Evolutionary conservation across 108 stramenopile species (phyloP), one percentile per base, ranked within the genome.

Genomic region (Conticribra guillardii): DNA sequence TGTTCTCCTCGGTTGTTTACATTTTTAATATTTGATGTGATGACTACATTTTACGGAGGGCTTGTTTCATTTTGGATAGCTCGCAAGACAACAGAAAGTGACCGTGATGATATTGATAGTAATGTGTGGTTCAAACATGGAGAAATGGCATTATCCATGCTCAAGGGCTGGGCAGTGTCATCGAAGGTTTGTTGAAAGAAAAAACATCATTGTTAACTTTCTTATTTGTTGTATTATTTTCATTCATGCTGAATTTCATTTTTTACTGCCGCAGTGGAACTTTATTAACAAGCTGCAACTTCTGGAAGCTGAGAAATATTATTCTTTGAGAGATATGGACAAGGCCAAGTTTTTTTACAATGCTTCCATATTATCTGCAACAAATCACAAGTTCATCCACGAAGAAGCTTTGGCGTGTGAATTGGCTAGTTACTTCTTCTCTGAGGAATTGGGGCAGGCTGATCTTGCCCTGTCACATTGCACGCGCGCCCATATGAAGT

Each of bases 351-450:
- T 2, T 7, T 46, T 21, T n/a, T 76, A 76, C 24, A 31, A 37
- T 14, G 23, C 29, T 17, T 58, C 74, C 15, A 76, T 69, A 16
- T n/a, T 34, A 31, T 28, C 29, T 14, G 74, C 74, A 16, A 2
- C 33, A 15, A 21, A 26, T n/a, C 49, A 69, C 28, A 61, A 29
- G 15, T 69, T 62, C 33, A 29, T 76, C 9, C 24, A 62, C 28
- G 74, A 68, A 32, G 51, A 69, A 27, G 74, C 74, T 3, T 18
- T 76, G 28, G 66, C 73, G 1, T 64, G 49, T 26, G 66, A 74
- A 60, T 47, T 62, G 14, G 57, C 58, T 53, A 66, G 52, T 14
- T 32, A 60, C 21, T 74, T 74, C 16, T 50, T 33, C 1, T 54
- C 46, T 15, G 44, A 68, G 8, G 23, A 51, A 22, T 27, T 0